Evolutionary conservation across 176 grass and related monocot species (phyloP).

Genomic region (Bonia amplexicaulis): DNA sequence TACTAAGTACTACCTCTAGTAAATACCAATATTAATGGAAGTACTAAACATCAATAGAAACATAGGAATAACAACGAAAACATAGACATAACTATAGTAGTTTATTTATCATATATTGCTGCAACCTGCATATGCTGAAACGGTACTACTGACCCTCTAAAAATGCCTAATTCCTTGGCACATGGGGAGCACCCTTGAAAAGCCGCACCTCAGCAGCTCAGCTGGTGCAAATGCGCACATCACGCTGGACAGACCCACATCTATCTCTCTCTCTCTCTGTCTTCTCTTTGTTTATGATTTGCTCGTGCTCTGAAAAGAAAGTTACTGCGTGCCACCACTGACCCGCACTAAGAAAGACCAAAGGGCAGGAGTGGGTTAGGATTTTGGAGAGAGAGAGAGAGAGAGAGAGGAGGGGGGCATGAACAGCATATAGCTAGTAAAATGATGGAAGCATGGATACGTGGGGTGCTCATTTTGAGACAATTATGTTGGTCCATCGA

Average conservation of each 20-base stretch:
- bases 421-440: neutral
- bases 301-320: conserved; percentile 6
- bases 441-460: conserved; percentile 29
- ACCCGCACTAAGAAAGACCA: conserved; percentile 16
- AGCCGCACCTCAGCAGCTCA: neutral
- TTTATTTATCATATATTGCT: neutral
- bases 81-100: too few species aligned
- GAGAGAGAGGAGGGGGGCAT: neutral
- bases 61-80: too few species aligned
- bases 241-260: neutral
- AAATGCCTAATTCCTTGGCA: neutral
- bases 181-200: conserved; percentile 23
- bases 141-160: neutral
- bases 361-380: neutral
- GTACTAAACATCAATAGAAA: too few species aligned
- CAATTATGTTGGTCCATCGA: conserved; percentile 27
- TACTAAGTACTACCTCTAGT: too few species aligned
- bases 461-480: conserved; percentile 36
- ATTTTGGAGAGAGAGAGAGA: too few species aligned
- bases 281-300: neutral
- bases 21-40: too few species aligned
- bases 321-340: conserved; percentile 27
- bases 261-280: neutral
- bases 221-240: neutral
- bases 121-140: neutral